Conservation (phyloP, 2,329 filamentous ascomycete species). For the Rugonectria rugulosa region DNA sequence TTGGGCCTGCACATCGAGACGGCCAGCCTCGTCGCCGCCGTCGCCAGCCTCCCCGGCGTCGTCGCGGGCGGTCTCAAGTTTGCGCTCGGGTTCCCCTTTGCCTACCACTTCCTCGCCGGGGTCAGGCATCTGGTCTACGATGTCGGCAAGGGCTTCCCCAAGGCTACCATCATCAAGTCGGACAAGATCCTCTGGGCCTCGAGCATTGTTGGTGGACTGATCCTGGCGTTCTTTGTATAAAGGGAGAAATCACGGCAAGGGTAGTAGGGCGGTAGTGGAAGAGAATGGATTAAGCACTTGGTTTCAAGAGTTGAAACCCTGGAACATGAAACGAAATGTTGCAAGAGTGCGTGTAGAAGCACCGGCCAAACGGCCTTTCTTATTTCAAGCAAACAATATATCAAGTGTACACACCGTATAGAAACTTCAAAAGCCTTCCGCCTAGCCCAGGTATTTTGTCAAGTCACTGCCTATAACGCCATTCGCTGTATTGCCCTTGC, state of each 20-base stretch:
- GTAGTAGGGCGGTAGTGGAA: not conserved
- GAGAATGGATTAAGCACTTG: not conserved
- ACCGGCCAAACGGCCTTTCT: slow-evolving; percentile 18
- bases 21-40: slow-evolving; percentile 65
- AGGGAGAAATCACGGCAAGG: slow-evolving; percentile 8
- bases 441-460: slow-evolving; percentile 10
- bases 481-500: slow-evolving; percentile 31
- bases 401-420: slow-evolving; percentile 19
- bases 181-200: slow-evolving; percentile 59
- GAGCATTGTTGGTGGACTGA: slow-evolving; percentile 51
- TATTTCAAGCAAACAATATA: slow-evolving; percentile 19
- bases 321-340: slow-evolving; percentile 3
- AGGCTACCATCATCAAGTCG: slow-evolving; percentile 53
- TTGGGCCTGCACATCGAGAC: slow-evolving; percentile 71
- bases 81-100: slow-evolving; percentile 64
- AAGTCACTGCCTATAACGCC: slow-evolving; percentile 36
- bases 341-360: slow-evolving; percentile 21
- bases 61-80: slow-evolving; percentile 67
- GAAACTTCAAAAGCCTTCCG: not conserved
- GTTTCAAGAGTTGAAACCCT: not conserved
- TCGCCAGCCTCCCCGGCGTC: slow-evolving; percentile 65
- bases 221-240: slow-evolving; percentile 59
- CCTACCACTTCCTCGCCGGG: slow-evolving; percentile 65
- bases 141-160: slow-evolving; percentile 58
- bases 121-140: slow-evolving; percentile 64